Percentiles rank a stretch among this genome's conserved stretches.
Evolutionary conservation across 1,139 yeast species (phyloP).

Genomic region (Yamadazyma triangularis): DNA sequence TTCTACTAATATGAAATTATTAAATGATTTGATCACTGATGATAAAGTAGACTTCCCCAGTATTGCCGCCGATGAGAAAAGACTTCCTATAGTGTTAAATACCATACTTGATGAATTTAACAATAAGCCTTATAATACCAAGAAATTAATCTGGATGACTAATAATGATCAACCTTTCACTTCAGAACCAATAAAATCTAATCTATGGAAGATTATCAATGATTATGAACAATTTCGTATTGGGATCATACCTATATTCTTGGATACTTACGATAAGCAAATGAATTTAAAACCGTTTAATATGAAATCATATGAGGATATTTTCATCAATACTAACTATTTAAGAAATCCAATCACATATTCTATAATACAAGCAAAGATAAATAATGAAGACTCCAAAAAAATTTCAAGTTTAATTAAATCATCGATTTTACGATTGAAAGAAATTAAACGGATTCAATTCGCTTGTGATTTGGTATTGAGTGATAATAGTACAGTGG

Average conservation of each 20-base stretch:
- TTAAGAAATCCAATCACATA: slow-evolving; percentile 33
- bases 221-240: slow-evolving; percentile 55
- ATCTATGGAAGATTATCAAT: slow-evolving; percentile 54
- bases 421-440: slow-evolving; percentile 48
- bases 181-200: slow-evolving; percentile 19
- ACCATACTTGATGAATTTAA: slow-evolving; percentile 33
- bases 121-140: slow-evolving; percentile 25
- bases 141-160: slow-evolving; percentile 41
- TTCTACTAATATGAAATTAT: slow-evolving; percentile 35
- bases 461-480: slow-evolving; percentile 54
- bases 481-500: slow-evolving; percentile 32
- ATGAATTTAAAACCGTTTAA: slow-evolving; percentile 34
- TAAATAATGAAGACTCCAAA: slow-evolving; percentile 8
- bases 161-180: slow-evolving; percentile 35
- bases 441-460: slow-evolving; percentile 57
- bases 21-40: slow-evolving; percentile 31
- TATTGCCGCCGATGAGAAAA: slow-evolving; percentile 31
- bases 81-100: slow-evolving; percentile 26
- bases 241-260: slow-evolving; percentile 60
- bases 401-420: slow-evolving; percentile 26
- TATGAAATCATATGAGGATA: slow-evolving; percentile 50
- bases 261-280: slow-evolving; percentile 23
- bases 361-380: slow-evolving; percentile 10
- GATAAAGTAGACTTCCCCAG: slow-evolving; percentile 16
- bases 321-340: slow-evolving; percentile 43